phyloP scores from a whole-genome alignment of 352 stramenopile species.

The Phytopythium mirpurense region DNA sequence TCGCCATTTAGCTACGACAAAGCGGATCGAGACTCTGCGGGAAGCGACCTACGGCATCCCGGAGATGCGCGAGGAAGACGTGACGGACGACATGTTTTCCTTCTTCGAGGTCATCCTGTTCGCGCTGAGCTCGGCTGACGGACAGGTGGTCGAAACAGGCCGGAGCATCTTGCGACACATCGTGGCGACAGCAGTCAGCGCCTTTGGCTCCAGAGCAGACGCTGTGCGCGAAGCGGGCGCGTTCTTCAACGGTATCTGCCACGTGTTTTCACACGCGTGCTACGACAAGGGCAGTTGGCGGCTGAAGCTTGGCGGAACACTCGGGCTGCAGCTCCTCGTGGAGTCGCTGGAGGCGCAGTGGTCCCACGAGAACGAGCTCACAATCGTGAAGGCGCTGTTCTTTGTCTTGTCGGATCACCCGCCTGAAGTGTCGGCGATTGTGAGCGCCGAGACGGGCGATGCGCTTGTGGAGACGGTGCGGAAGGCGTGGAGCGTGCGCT shows the following conservation, averaged over 20 bases:
- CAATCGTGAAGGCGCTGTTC: conserved; percentile 79
- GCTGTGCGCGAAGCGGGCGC: conserved; percentile 56
- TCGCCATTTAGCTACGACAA: conserved; percentile 69
- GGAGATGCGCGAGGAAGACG: conserved; percentile 39
- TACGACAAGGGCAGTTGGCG: conserved; percentile 87
- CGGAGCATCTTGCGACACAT: conserved; percentile 48
- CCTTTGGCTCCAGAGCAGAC: conserved; percentile 27
- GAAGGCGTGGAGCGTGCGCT: conserved; percentile 47
- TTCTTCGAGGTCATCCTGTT: conserved; percentile 61
- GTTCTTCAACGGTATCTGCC: conserved; percentile 73
- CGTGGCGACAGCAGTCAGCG: conserved; percentile 34
- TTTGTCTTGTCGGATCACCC: conserved; percentile 87
- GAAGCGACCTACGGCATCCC: conserved; percentile 71
- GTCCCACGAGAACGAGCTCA: conserved; percentile 85
- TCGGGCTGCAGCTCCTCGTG: conserved; percentile 63
- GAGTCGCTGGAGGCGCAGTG: conserved; percentile 61
- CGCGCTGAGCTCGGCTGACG: conserved; percentile 58
- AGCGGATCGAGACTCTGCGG: conserved; percentile 72
- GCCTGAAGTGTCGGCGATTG: conserved; percentile 73
- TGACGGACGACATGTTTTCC: conserved; percentile 56
- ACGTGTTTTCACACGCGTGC: conserved; percentile 79
- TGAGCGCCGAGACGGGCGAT: conserved; percentile 67
- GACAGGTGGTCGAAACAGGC: conserved; percentile 47
- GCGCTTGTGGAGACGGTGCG: conserved; percentile 49
- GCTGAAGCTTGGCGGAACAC: conserved; percentile 73